Conservation (phyloP, 2,329 filamentous ascomycete species). For the Acrocalymma vagum region DNA sequence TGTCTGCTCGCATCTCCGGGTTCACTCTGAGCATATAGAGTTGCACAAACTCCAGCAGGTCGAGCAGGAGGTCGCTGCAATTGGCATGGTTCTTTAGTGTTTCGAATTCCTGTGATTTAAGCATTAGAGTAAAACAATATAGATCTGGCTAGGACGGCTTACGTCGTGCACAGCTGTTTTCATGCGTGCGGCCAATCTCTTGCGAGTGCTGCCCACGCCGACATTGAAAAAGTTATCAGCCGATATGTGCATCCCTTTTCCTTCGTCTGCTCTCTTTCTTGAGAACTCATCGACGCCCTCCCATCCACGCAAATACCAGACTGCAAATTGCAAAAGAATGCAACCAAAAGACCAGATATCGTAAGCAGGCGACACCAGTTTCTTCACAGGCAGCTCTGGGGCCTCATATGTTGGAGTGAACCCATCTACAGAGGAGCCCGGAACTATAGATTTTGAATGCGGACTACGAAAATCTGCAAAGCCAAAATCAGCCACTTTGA, state of each 20-base stretch:
- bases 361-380: slow-evolving; percentile 42
- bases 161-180: too few species aligned
- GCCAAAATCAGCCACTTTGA: slow-evolving; percentile 45
- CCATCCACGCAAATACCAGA: slow-evolving; percentile 31
- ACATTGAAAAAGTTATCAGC: too few species aligned
- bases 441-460: slow-evolving; percentile 33
- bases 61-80: slow-evolving; percentile 7
- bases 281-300: slow-evolving; percentile 15
- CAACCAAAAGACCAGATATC: slow-evolving; percentile 47
- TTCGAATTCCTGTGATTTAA: too few species aligned
- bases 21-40: slow-evolving; percentile 1
- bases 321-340: slow-evolving; percentile 34
- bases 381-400: slow-evolving; percentile 44
- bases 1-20: background rate
- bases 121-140: too few species aligned
- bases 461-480: slow-evolving; percentile 42
- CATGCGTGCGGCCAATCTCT: too few species aligned
- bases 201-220: too few species aligned
- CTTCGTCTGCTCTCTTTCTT: background rate
- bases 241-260: too few species aligned
- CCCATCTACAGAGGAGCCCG: slow-evolving; percentile 5
- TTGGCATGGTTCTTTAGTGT: background rate
- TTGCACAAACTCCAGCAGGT: slow-evolving; percentile 4
- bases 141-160: too few species aligned
- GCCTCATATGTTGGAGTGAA: slow-evolving; percentile 48